A percentile compares a stretch with the other conserved stretches of the same genome.
phyloP scores from a whole-genome alignment of 2,329 filamentous ascomycete genomes.

The Alternaria triticimaculans region DNA sequence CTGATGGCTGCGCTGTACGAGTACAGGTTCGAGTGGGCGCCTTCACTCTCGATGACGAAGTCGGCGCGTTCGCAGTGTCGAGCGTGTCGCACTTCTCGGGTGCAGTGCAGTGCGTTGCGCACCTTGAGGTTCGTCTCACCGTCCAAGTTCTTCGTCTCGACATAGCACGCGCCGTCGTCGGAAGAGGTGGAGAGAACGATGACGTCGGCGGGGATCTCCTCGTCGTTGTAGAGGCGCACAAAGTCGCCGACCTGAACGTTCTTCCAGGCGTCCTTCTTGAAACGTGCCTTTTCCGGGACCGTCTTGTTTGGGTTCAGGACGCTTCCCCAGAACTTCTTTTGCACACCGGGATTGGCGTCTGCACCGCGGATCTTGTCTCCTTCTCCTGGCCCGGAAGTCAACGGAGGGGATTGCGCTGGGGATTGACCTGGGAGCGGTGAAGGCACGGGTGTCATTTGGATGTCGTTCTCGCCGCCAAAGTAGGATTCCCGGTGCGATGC shows the following conservation, averaged over 20 bases:
- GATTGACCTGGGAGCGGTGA: conserved; percentile 70
- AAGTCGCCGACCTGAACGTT: conserved; percentile 95
- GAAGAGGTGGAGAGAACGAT: conserved; percentile 94
- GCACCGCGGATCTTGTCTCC: conserved; percentile 35
- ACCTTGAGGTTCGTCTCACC: conserved; percentile 98
- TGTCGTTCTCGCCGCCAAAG: conserved; percentile 66
- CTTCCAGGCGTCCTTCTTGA: conserved; percentile 96
- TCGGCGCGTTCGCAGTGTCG: conserved; percentile 89
- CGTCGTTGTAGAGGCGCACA: conserved; percentile 93
- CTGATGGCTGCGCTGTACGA: conserved; percentile 89
- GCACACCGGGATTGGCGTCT: conserved; percentile 31
- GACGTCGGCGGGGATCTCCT: conserved; percentile 92
- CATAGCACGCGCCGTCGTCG: conserved; percentile 90
- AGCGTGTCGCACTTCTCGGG: conserved; percentile 82
- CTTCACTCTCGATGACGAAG: conserved; percentile 88
- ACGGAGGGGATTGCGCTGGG: conserved; percentile 33
- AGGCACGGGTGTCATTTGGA: conserved; percentile 94
- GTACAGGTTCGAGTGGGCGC: conserved; percentile 92
- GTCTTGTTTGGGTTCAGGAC: conserved; percentile 76
- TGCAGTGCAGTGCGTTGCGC: conserved; percentile 85
- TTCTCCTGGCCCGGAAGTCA: conserved; percentile 36
- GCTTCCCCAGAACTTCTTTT: conserved; percentile 66
- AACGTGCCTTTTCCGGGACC: conserved; percentile 74
- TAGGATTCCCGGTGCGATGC: conserved; percentile 61
- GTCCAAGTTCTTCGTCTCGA: conserved; percentile 97